A percentile compares a stretch with the other conserved stretches of the same genome.
These are phyloP conservation scores for Fusarium abutilonis DNA, from an alignment of 2,329 filamentous ascomycete genomes.

Conservation along the genomic window DNA sequence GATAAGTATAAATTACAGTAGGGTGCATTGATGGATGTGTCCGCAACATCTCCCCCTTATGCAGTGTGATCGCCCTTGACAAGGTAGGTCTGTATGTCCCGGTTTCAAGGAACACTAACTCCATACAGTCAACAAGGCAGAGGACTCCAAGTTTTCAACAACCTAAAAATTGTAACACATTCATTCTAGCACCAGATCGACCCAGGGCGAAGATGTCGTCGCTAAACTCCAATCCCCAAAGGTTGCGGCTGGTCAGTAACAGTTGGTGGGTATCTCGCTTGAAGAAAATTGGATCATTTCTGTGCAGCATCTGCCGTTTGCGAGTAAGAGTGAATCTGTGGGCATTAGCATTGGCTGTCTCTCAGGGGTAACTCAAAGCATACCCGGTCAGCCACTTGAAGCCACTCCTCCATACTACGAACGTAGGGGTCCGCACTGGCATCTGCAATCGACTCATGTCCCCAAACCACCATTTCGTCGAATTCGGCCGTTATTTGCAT, in stretches of 20 bases:
- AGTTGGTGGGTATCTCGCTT: not conserved
- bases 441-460: constrained; percentile 75
- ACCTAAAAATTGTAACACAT: not conserved
- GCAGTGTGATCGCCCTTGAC: too few species aligned
- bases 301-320: not conserved
- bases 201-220: not conserved
- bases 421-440: constrained; percentile 73
- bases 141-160: too few species aligned
- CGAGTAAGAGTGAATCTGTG: constrained; percentile 41
- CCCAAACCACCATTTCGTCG: constrained; percentile 83
- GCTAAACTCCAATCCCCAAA: not conserved
- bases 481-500: constrained; percentile 75
- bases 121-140: too few species aligned
- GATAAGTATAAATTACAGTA: too few species aligned
- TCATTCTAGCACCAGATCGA: not conserved
- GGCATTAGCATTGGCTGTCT: constrained; percentile 10
- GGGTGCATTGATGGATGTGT: too few species aligned
- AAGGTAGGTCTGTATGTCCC: too few species aligned
- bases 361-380: constrained; percentile 34
- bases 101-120: too few species aligned
- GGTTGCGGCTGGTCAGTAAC: not conserved
- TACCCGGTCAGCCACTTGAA: constrained; percentile 76
- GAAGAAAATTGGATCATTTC: not conserved
- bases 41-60: too few species aligned
- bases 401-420: constrained; percentile 82